Percentiles rank a stretch among this genome's conserved stretches.
These are phyloP conservation scores for Aureobasidium leucospermi DNA, from an alignment of 2,329 filamentous ascomycete species.

Conservation along the genomic window DNA sequence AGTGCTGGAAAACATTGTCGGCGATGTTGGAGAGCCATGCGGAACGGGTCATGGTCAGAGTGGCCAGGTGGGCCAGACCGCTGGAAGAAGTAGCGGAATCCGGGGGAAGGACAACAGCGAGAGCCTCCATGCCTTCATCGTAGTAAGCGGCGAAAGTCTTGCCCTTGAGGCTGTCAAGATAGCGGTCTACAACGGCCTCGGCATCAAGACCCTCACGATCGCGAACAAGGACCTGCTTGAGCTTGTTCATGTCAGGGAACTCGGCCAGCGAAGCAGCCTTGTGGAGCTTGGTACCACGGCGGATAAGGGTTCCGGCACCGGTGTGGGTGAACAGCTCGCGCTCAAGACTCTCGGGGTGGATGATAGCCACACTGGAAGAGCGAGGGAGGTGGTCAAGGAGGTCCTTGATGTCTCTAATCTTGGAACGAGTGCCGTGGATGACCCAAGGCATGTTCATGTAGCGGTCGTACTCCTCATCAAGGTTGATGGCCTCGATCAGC, in stretches of 20 bases:
- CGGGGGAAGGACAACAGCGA: constrained; percentile 80
- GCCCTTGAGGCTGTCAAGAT: constrained; percentile 68
- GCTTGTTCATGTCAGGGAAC: constrained; percentile 65
- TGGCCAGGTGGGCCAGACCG: constrained; percentile 74
- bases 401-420: constrained; percentile 97
- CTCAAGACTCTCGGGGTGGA: constrained; percentile 90
- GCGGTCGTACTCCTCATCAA: constrained; percentile 91
- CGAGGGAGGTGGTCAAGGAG: constrained; percentile 80
- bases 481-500: constrained; percentile 95
- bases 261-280: constrained; percentile 64
- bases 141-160: constrained; percentile 88
- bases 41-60: constrained; percentile 85
- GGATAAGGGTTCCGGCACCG: constrained; percentile 86
- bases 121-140: constrained; percentile 86
- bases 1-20: constrained; percentile 87
- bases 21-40: constrained; percentile 93
- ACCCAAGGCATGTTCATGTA: constrained; percentile 95
- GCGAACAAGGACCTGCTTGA: constrained; percentile 76
- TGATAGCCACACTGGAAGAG: constrained; percentile 93
- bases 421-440: constrained; percentile 85
- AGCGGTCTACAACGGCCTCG: constrained; percentile 76
- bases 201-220: constrained; percentile 78
- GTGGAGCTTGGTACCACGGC: constrained; percentile 82
- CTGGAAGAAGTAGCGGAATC: constrained; percentile 52
- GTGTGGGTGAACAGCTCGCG: constrained; percentile 97